A percentile compares a stretch with the other conserved stretches of the same genome.
These are phyloP conservation scores for Spathaspora sp. DNA, from an alignment of 1,139 yeast species.

Conservation along the genomic window DNA sequence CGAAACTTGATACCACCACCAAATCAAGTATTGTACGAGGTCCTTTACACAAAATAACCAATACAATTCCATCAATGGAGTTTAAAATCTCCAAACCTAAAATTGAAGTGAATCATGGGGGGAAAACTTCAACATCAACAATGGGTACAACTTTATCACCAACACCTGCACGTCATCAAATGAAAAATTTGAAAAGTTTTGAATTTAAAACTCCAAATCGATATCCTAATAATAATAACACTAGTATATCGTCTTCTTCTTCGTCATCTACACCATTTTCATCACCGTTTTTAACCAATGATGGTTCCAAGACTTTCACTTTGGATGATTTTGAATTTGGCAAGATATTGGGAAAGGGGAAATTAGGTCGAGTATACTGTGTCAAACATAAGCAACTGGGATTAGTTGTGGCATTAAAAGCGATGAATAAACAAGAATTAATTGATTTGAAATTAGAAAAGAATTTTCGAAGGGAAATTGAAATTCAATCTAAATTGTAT, in stretches of 20 bases:
- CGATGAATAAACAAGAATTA: constrained; percentile 81
- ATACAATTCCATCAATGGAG: neutral
- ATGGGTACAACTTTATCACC: neutral
- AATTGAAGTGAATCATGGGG: neutral
- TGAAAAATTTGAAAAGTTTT: neutral
- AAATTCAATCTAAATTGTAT: constrained; percentile 74
- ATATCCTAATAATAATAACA: neutral
- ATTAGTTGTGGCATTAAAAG: constrained; percentile 85
- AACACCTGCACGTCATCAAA: constrained; percentile 3
- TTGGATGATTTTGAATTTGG: constrained; percentile 84
- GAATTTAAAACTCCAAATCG: neutral
- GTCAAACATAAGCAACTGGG: constrained; percentile 76
- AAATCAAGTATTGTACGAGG: neutral
- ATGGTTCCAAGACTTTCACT: constrained; percentile 1
- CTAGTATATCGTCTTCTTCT: neutral
- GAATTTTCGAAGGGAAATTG: constrained; percentile 88
- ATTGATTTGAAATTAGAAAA: constrained; percentile 76
- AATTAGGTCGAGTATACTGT: constrained; percentile 89
- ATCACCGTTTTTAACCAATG: constrained; percentile 10
- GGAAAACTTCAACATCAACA: neutral
- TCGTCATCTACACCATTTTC: constrained; percentile 5
- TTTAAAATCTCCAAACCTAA: constrained; percentile 7
- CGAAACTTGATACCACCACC: neutral
- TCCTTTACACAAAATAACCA: neutral
- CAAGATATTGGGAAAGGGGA: constrained; percentile 85